Percentiles rank a stretch among this genome's conserved stretches.
Evolutionary conservation across 192 early-diverging fungal species (phyloP).

Genomic region (Fimicolochytrium jonesii): DNA sequence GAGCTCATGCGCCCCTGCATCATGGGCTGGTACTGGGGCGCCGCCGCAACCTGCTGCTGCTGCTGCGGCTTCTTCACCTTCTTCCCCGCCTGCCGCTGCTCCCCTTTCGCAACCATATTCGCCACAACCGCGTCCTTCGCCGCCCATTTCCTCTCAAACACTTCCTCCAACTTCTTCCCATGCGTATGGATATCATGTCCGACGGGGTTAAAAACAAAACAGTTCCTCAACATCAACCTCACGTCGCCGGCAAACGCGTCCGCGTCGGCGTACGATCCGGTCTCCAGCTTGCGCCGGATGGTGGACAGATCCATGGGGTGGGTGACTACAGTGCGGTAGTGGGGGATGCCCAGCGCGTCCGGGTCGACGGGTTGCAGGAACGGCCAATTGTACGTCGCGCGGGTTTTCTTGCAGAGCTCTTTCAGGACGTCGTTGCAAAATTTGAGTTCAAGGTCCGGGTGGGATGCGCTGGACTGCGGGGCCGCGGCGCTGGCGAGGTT

Average conservation of each 20-base stretch:
- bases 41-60: too few species aligned
- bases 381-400: conserved; percentile 30
- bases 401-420: conserved; percentile 39
- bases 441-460: conserved; percentile 24
- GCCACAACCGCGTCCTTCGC: conserved; percentile 19
- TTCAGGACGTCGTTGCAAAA: conserved; percentile 29
- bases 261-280: conserved; percentile 54
- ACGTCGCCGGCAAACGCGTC: conserved; percentile 74
- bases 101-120: conserved; percentile 10
- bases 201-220: conserved; percentile 73
- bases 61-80: conserved; percentile 1
- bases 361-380: conserved; percentile 80
- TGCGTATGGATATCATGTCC: conserved; percentile 62
- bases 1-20: background rate
- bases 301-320: conserved; percentile 88
- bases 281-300: conserved; percentile 65
- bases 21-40: too few species aligned
- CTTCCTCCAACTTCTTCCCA: conserved; percentile 68
- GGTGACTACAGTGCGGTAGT: conserved; percentile 80
- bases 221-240: conserved; percentile 81
- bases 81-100: background rate
- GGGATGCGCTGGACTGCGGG: background rate
- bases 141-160: conserved; percentile 78
- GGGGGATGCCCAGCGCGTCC: conserved; percentile 78
- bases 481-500: too few species aligned